Base-by-base conservation (phyloP, 352 stramenopile species). In the Phytophthora colocasiae region DNA sequence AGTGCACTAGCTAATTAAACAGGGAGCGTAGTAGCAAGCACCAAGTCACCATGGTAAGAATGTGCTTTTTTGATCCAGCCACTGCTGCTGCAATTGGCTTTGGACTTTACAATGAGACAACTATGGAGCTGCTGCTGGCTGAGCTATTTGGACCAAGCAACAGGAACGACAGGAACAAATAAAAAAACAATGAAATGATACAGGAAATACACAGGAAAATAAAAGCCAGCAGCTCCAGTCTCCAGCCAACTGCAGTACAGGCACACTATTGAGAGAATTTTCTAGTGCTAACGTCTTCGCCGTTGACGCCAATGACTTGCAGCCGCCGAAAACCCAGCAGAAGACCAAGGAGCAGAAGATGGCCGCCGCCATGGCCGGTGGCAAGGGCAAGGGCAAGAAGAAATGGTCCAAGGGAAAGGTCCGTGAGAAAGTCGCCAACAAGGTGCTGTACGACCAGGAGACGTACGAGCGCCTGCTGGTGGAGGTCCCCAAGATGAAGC, bases 311-410 rank as follows among this genome's bases (percentile, higher is more conserved):
- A 40, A 63, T 46, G 27, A 22, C 1, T 22, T 48, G 47, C 64
- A 94, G 97, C 97, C 97, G 69, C 97, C 98, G 67, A 99, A 99
- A 88, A 98, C 98, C 76, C 98, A 99, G 91, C 98, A 99, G 84
- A 99, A 99, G 94, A 99, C 97, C 69, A 99, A 99, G 94, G 98
- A 99, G 83, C 97, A 99, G 76, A 99, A 99, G 97, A 99, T 99
- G 95, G 97, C 97, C 75, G 98, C 98, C 78, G 98, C 98, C 93
- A 98, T 99, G 94, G 98, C 97, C 58, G 91, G 91, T 92, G 97
- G 97, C 81, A 90, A 90, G 74, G 97, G 96, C 86, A 99, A 99
- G 92, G 96, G 96, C 84, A 99, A 99, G 95, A 99, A 99, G 89
- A 99, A 99, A 92, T 99, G 98, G 98, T 99, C 97, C 72, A 99